These are phyloP conservation scores for Paraurostyla sp. DNA, from an alignment of 73 alveolate genomes.

Conservation along the genomic window DNA sequence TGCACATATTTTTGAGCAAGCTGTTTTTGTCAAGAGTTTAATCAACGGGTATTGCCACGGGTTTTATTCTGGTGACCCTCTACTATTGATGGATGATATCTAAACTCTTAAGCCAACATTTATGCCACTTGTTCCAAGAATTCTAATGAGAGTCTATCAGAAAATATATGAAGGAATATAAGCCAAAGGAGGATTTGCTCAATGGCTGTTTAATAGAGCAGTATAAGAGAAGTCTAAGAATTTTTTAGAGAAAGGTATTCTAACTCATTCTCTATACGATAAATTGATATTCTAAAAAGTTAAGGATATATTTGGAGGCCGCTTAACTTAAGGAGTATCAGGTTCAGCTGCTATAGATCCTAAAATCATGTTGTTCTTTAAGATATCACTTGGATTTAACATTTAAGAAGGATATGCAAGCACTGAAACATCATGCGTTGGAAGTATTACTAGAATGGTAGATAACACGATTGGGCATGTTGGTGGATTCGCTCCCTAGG, in stretches of 20 bases:
- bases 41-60: conserved; percentile 64
- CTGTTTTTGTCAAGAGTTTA: conserved; percentile 41
- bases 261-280: conserved; percentile 80
- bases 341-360: conserved; percentile 89
- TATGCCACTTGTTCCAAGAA: conserved; percentile 83
- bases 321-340: conserved; percentile 72
- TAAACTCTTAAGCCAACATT: conserved; percentile 78
- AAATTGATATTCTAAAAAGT: conserved; percentile 65
- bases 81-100: conserved; percentile 71
- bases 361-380: conserved; percentile 68
- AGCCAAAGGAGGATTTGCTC: conserved; percentile 54
- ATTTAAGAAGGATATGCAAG: conserved; percentile 86
- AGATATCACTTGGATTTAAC: conserved; percentile 63
- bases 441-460: conserved; percentile 62
- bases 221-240: conserved; percentile 65
- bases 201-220: conserved; percentile 75
- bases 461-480: conserved; percentile 90
- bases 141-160: conserved; percentile 74
- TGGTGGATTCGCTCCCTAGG: conserved; percentile 91
- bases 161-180: conserved; percentile 67
- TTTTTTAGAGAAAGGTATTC: conserved; percentile 47
- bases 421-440: conserved; percentile 88
- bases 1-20: conserved; percentile 47
- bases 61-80: conserved; percentile 68
- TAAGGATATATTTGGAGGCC: conserved; percentile 81